phyloP scores from a whole-genome alignment of 1,284 basidiomycete genomes.

The Heliocybe sulcata region DNA sequence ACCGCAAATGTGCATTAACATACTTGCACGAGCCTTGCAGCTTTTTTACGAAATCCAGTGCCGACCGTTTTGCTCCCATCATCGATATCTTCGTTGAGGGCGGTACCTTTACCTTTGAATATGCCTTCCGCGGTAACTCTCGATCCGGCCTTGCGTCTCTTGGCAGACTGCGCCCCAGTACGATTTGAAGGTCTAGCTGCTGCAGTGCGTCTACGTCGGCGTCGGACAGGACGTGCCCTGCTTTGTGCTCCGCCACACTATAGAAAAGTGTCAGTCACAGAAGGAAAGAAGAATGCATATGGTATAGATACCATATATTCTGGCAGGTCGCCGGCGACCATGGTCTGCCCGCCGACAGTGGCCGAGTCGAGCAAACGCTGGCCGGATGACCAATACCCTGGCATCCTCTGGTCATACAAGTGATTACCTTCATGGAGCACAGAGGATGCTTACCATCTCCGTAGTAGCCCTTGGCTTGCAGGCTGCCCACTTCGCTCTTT shows the following conservation, averaged over 20 bases:
- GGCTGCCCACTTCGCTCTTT: conserved; percentile 51
- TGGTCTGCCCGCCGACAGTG: conserved; percentile 39
- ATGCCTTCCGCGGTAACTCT: conserved; percentile 52
- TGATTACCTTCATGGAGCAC: background rate
- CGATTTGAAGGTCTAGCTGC: conserved; percentile 38
- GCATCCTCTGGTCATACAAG: background rate
- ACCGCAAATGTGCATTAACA: background rate
- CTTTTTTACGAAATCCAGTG: conserved; percentile 60
- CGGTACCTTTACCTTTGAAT: conserved; percentile 50
- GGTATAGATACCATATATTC: conserved; percentile 55
- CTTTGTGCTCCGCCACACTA: conserved; percentile 79
- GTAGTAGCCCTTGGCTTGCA: conserved; percentile 69
- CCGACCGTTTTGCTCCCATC: conserved; percentile 38
- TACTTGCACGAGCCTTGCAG: conserved; percentile 44
- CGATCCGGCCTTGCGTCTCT: conserved; percentile 61
- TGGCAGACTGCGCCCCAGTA: conserved; percentile 53
- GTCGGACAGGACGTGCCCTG: conserved; percentile 41
- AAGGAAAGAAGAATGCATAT: conserved; percentile 3
- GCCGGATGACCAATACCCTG: conserved; percentile 78
- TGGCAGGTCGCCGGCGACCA: conserved; percentile 52
- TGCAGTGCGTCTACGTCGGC: conserved; percentile 32
- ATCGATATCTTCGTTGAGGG: conserved; percentile 37
- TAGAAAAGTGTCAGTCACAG: conserved; percentile 1
- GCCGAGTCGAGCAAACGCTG: conserved; percentile 58
- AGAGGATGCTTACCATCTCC: conserved; percentile 53